Percentiles rank a stretch among this genome's conserved stretches.
phyloP scores from a whole-genome alignment of 257 asterid species.

The Pogostemon cablin region DNA sequence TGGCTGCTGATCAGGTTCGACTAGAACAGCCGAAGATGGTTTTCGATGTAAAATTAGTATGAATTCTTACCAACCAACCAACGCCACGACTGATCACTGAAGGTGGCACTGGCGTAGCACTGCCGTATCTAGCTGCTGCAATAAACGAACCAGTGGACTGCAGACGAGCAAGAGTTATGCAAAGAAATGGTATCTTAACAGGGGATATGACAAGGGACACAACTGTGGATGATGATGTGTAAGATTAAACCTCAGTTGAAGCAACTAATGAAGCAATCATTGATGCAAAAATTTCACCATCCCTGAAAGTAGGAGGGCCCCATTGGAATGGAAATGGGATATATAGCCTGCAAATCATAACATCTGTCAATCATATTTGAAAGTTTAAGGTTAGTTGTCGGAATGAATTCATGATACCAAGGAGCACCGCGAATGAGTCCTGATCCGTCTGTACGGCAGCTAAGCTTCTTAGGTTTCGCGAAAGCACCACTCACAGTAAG shows the following conservation, averaged over 20 bases:
- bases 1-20: not conserved
- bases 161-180: not conserved
- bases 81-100: conserved; percentile 79
- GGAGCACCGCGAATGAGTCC: conserved; percentile 57
- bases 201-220: not conserved
- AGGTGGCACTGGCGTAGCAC: conserved; percentile 90
- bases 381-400: not conserved
- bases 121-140: conserved; percentile 86
- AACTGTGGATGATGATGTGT: not conserved
- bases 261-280: conserved; percentile 70
- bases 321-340: conserved; percentile 79
- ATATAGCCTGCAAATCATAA: conserved; percentile 47
- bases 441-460: conserved; percentile 57
- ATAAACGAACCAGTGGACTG: conserved; percentile 79
- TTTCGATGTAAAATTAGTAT: not conserved
- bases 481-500: conserved; percentile 70
- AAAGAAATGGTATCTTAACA: not conserved
- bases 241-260: conserved; percentile 60
- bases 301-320: conserved; percentile 83
- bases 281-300: conserved; percentile 54
- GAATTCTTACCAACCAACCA: conserved; percentile 72
- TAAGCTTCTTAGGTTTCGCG: conserved; percentile 37
- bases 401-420: conserved; percentile 42
- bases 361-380: not conserved
- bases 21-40: not conserved